These are phyloP conservation scores for Cercospora sp. DNA, from an alignment of 2,329 filamentous ascomycete species.

Conservation along the genomic window DNA sequence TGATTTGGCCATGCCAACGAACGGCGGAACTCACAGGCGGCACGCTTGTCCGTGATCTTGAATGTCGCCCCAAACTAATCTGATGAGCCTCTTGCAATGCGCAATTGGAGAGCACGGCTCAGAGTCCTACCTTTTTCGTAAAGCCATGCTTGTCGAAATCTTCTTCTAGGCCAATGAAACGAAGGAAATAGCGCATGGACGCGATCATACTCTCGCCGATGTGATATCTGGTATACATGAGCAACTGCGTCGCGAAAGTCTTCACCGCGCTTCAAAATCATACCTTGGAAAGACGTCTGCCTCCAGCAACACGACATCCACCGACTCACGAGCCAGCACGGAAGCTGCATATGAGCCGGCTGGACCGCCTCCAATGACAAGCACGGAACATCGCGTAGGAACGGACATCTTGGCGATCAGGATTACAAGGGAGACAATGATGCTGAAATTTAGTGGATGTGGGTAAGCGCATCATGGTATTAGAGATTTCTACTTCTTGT, in stretches of 20 bases:
- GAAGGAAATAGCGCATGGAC: not conserved
- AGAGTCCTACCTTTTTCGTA: not conserved
- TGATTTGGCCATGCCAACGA: not conserved
- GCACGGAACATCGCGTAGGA: not conserved
- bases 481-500: not conserved
- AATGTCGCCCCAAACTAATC: not conserved
- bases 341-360: not conserved
- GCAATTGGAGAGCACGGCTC: not conserved
- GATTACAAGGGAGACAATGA: not conserved
- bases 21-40: not conserved
- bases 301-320: not conserved
- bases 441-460: not conserved
- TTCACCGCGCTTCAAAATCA: not conserved
- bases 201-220: not conserved
- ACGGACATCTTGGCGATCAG: not conserved
- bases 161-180: not conserved
- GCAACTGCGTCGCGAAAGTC: not conserved
- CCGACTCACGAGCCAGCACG: not conserved
- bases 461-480: not conserved
- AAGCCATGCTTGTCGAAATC: not conserved
- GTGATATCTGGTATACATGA: not conserved
- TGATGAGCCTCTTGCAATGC: not conserved
- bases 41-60: not conserved
- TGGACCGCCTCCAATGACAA: not conserved
- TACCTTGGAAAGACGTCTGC: not conserved